Evolutionary conservation across 148 eudicot species (phyloP), one percentile per base, ranked within the genome.

Genomic region (Talinum fruticosum): DNA sequence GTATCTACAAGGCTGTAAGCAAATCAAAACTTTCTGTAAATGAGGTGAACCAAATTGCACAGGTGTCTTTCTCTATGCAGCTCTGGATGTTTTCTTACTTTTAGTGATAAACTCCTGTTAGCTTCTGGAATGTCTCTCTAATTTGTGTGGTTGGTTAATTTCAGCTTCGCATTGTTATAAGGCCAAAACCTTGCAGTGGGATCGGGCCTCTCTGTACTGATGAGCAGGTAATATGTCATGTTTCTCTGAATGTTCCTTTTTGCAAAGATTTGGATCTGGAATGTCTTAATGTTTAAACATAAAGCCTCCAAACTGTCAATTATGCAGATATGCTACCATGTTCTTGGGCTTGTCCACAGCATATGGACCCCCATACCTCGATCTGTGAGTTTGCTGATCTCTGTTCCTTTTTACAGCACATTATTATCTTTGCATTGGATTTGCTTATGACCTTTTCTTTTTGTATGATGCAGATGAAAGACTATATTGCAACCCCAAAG

Each of bases 331-430:
- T 91, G 98, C 82, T 96, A 96, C 84, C 97, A 96, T 88, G 92
- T 93, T 67, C 95, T 96, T 73, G 99, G 97, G 77, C 91, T 96
- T 76, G 92, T 96, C 38, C 99, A 96, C 87, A 88, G 93, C 76
- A 93, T 89, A 84, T 96, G 99, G 99, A 81, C 87, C 93, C 18
- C 99, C 99, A 32, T 96, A 71, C 99, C 99, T 75, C 85, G 92
- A 85, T 87, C 97, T 69, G 99, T 96, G 82, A 69, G 97, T 93
- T 59, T 76, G 72, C 54, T 76, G 69, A 57, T 45, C 66, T 69
- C 75, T 72, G 57, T 78, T 2, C 54, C 66, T 23, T 37, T 6
- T 1, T 12, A 10, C 34, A 4, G 10, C 41, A 29, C n/a, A 57
- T 59, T 59, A 2, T 47, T 19, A 23, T 74, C 87, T 62, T 70